phyloP scores from a whole-genome alignment of 1,284 basidiomycete species.

The Cutaneotrichosporon dermatis region DNA sequence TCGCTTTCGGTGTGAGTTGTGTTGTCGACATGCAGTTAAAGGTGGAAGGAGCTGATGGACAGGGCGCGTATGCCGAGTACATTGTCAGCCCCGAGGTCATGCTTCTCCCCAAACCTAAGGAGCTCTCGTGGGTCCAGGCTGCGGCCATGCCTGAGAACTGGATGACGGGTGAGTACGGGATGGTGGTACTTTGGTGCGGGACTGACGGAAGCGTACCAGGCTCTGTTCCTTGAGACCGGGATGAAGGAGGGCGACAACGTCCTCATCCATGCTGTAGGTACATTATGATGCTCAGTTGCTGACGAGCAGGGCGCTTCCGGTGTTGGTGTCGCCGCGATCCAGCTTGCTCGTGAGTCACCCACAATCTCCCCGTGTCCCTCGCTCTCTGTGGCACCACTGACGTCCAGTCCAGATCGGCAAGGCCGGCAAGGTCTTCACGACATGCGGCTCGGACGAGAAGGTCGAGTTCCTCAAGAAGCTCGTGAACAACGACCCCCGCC shows the following conservation, averaged over 20 bases:
- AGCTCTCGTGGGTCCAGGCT: constrained; percentile 76
- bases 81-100: constrained; percentile 65
- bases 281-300: neutral
- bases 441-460: constrained; percentile 81
- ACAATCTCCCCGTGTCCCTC: no score
- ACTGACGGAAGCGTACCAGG: constrained; percentile 65
- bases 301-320: constrained; percentile 65
- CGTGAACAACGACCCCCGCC: constrained; percentile 55
- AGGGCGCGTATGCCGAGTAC: constrained; percentile 93
- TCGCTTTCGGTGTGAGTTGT: constrained; percentile 60
- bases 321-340: constrained; percentile 85
- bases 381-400: no score
- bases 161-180: constrained; percentile 62
- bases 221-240: constrained; percentile 65
- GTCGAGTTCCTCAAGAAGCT: constrained; percentile 65
- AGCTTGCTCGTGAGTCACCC: constrained; percentile 68
- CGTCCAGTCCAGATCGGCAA: constrained; percentile 32
- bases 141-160: constrained; percentile 81
- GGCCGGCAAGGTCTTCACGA: constrained; percentile 65
- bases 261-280: constrained; percentile 71
- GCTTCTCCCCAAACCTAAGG: constrained; percentile 68
- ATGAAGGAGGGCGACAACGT: constrained; percentile 69
- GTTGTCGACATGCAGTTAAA: neutral
- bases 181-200: no score
- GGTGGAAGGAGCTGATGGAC: neutral